Evolutionary conservation across 371 early-diverging fungal genomes (phyloP).

Genomic region (Mucor circinelloides): DNA sequence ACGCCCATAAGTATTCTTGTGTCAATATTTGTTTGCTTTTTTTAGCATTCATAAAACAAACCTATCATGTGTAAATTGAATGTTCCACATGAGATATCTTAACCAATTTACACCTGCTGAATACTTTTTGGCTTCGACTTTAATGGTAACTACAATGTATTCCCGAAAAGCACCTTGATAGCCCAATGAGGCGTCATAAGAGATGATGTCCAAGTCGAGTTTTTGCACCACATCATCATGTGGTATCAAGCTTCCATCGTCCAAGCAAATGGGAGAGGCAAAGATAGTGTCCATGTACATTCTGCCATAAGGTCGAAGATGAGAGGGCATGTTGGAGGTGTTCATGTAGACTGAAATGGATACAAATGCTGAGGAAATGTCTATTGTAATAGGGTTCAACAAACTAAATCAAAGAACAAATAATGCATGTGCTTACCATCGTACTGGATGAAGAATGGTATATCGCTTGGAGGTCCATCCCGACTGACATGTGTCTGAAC

Average conservation of each 20-base stretch:
- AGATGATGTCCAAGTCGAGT: slow-evolving; percentile 53
- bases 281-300: slow-evolving; percentile 58
- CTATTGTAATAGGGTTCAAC: slow-evolving; percentile 16
- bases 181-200: slow-evolving; percentile 42
- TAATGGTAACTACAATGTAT: slow-evolving; percentile 43
- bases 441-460: slow-evolving; percentile 57
- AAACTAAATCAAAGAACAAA: not conserved
- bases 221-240: slow-evolving; percentile 49
- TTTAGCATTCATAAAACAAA: not conserved
- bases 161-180: slow-evolving; percentile 41
- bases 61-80: slow-evolving; percentile 51
- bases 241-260: not conserved
- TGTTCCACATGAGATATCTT: slow-evolving; percentile 46
- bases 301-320: slow-evolving; percentile 48
- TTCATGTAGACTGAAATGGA: slow-evolving; percentile 47
- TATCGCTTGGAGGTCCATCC: slow-evolving; percentile 21
- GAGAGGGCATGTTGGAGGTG: slow-evolving; percentile 44
- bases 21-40: not conserved
- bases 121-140: slow-evolving; percentile 53
- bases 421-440: slow-evolving; percentile 40
- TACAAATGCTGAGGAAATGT: slow-evolving; percentile 55
- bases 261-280: slow-evolving; percentile 22
- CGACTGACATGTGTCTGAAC: slow-evolving; percentile 49
- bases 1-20: not conserved
- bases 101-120: slow-evolving; percentile 52